Evolutionary conservation across 257 asterid species (phyloP).

Genomic region (Solanum medicagineum): DNA sequence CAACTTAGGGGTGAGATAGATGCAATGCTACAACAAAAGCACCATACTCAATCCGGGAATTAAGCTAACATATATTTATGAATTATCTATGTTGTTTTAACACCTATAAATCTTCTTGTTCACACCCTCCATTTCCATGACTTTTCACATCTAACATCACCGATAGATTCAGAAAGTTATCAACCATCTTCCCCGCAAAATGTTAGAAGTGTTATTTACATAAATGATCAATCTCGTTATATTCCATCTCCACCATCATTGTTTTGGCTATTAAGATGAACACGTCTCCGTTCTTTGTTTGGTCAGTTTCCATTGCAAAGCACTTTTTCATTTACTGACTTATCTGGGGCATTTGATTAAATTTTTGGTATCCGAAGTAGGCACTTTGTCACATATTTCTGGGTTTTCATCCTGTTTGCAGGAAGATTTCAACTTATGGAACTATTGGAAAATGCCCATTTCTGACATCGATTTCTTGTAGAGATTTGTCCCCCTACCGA

Average conservation of each 20-base stretch:
- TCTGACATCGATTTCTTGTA: conserved; percentile 42
- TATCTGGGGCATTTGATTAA: neutral
- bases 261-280: neutral
- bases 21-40: neutral
- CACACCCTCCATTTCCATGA: neutral
- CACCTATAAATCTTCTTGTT: neutral
- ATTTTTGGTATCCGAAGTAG: neutral
- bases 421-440: conserved; percentile 87
- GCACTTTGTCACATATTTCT: neutral
- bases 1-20: neutral
- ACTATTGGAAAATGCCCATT: conserved; percentile 83
- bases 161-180: neutral
- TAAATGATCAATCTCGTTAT: neutral
- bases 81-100: neutral
- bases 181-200: neutral
- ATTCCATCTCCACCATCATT: neutral
- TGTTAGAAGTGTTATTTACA: too few relatives aligned
- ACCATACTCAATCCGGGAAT: neutral
- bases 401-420: conserved; percentile 14
- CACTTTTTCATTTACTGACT: neutral
- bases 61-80: neutral
- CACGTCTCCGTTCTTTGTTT: neutral
- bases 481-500: neutral
- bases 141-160: neutral
- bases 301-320: neutral